A percentile compares a stretch with the other conserved stretches of the same genome.
Evolutionary conservation across 768 basidiomycete species (phyloP).

Genomic region (Postia placenta): DNA sequence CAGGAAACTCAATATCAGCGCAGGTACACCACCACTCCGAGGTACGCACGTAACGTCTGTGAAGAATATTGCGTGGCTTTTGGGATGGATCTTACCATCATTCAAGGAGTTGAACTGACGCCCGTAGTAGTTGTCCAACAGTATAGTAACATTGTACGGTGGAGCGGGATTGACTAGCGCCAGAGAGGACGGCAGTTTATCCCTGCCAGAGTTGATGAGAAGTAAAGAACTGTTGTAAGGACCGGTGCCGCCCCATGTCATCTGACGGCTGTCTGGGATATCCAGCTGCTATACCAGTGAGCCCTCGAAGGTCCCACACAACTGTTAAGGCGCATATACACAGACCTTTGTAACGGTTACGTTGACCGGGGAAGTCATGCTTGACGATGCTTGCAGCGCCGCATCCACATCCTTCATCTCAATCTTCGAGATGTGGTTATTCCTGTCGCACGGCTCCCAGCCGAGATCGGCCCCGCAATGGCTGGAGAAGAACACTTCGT

Average conservation of each 20-base stretch:
- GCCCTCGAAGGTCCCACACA: constrained; percentile 2
- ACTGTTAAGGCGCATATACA: too few relatives aligned
- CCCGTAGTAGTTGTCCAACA: constrained; percentile 76
- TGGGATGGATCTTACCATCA: constrained; percentile 69
- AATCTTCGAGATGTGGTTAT: constrained; percentile 59
- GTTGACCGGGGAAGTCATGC: constrained; percentile 33
- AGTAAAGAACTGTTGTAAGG: constrained; percentile 53
- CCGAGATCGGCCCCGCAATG: constrained; percentile 62
- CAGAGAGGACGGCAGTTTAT: constrained; percentile 52
- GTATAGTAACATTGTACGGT: constrained; percentile 61
- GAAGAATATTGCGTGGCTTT: constrained; percentile 64
- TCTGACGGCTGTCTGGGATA: constrained; percentile 52
- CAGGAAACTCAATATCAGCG: neutral
- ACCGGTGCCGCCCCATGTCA: constrained; percentile 67
- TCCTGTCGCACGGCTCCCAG: constrained; percentile 55
- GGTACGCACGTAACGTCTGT: constrained; percentile 58
- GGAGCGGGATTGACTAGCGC: constrained; percentile 57
- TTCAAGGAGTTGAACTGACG: constrained; percentile 80
- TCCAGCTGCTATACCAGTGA: constrained; percentile 36
- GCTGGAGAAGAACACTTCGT: constrained; percentile 69
- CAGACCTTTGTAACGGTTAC: constrained; percentile 43
- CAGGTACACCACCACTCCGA: neutral
- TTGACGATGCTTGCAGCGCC: constrained; percentile 29
- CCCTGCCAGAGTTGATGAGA: constrained; percentile 65
- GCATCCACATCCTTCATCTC: constrained; percentile 48